Base-by-base conservation (phyloP, 2,329 filamentous ascomycete genomes). In the Apiospora rasikravindrae region DNA sequence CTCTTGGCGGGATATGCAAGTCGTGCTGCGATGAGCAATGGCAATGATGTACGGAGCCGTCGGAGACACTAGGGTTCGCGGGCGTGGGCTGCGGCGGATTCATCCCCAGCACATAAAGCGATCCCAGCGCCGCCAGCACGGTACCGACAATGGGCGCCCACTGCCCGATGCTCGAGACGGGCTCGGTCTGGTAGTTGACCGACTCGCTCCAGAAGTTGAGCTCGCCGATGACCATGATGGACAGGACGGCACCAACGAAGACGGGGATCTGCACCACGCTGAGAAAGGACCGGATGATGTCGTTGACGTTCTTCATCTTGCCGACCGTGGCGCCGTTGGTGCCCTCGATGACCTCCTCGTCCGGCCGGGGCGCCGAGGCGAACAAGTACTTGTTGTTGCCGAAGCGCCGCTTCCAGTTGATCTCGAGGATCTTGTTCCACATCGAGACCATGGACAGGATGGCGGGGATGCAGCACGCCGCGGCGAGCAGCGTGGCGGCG, bases 401-500 rank as follows among this genome's bases (percentile, higher is more conserved):
- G 44, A 47, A 85, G 0, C 82, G 80, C 53, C 79, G 82, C 73
- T 84, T 88, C 88, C 88, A 91, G 72, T 91, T 91, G 69, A 87
- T 86, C 73, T 91, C 86, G 1, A 91, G 79, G 5, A 93, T 91
- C 76, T 90, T 91, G 74, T 89, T 88, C 87, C 88, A 90, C 80
- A 89, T 92, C 0, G 87, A 90, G 0, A 89, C 82, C 11, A 92
- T 80, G 11, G 88, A 90, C 0, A 93, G 80, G 13, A 92, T 86
- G 1, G 90, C 89, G 0, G 90, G 90, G 2, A 93, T 87, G 72
- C 90, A 92, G 73, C 90, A 92, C 1, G 88, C 91, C 1, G 90
- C 89, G 0, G 89, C 86, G 1, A 93, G 82, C 2, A 93, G 84
- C 11, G 88, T 91, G 0, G 84, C 88, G 0, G 89, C 86, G 67